These are phyloP conservation scores for Cunninghamia lanceolata DNA, from an alignment of 75 land plant species.

Conservation along the genomic window DNA sequence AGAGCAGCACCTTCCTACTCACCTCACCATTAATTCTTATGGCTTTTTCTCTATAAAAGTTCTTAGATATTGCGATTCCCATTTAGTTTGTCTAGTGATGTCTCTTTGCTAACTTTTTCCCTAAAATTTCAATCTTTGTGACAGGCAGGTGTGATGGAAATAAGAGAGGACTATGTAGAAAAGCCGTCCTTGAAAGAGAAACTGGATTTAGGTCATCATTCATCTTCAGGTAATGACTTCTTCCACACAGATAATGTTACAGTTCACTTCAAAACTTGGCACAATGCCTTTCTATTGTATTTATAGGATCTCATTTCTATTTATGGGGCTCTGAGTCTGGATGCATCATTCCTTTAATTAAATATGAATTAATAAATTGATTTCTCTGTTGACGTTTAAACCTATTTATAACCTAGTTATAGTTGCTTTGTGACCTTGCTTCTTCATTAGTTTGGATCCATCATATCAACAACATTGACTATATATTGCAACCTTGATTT, in stretches of 20 bases:
- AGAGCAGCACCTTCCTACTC: too few species aligned
- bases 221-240: background rate
- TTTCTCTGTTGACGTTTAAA: background rate
- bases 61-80: background rate
- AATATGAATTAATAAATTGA: too few species aligned
- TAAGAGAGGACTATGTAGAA: slow-evolving; percentile 62
- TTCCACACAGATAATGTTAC: background rate
- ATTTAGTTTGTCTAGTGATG: background rate
- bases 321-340: background rate
- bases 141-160: slow-evolving; percentile 66
- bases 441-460: too few species aligned
- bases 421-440: too few species aligned
- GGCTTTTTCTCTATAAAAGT: background rate
- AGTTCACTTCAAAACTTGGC: background rate
- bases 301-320: background rate
- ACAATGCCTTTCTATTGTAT: background rate
- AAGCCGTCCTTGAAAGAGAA: slow-evolving; percentile 13
- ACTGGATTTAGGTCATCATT: background rate
- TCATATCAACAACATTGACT: too few species aligned
- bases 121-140: background rate
- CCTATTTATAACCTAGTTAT: too few species aligned
- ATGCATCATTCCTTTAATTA: background rate
- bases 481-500: too few species aligned
- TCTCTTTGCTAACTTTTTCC: background rate
- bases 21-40: background rate